These are phyloP conservation scores for Dianthus caryophyllus DNA, from an alignment of 148 eudicot species.

Conservation along the genomic window DNA sequence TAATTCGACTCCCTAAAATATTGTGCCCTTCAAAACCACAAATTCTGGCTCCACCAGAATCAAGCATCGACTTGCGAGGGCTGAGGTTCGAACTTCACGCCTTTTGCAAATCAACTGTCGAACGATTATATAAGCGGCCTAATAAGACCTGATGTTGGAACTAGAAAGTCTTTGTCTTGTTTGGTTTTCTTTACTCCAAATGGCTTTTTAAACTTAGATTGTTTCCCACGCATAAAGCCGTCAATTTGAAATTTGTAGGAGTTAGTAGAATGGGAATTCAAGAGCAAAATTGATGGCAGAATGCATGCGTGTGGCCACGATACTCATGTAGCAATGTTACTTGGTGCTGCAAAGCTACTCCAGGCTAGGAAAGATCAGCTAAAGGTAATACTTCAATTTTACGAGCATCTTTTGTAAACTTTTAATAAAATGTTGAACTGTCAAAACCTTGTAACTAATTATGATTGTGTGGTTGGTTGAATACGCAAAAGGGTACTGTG, in stretches of 20 bases:
- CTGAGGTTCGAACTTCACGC: no score
- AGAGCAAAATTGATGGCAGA: conserved; percentile 60
- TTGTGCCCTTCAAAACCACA: no score
- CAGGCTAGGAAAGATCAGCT: conserved; percentile 38
- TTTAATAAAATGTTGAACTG: background rate
- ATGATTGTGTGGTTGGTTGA: background rate
- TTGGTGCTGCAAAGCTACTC: conserved; percentile 70
- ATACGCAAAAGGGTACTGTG: conserved; percentile 48
- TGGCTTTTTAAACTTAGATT: no score
- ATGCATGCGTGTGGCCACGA: conserved; percentile 88
- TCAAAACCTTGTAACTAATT: background rate
- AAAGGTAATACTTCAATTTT: conserved; percentile 37
- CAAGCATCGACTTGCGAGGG: no score
- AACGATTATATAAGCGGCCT: no score
- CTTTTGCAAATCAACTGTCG: no score
- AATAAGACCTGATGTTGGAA: no score
- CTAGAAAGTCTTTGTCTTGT: no score
- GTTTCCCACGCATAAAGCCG: no score
- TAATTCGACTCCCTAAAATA: no score
- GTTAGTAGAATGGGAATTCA: conserved; percentile 55
- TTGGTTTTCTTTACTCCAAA: no score
- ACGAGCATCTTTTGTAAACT: background rate
- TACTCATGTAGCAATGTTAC: conserved; percentile 65
- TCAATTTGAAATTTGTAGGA: conserved; percentile 34
- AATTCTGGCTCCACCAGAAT: no score